phyloP scores from a whole-genome alignment of 176 grass and related monocot species.

The Chloris gayana region DNA sequence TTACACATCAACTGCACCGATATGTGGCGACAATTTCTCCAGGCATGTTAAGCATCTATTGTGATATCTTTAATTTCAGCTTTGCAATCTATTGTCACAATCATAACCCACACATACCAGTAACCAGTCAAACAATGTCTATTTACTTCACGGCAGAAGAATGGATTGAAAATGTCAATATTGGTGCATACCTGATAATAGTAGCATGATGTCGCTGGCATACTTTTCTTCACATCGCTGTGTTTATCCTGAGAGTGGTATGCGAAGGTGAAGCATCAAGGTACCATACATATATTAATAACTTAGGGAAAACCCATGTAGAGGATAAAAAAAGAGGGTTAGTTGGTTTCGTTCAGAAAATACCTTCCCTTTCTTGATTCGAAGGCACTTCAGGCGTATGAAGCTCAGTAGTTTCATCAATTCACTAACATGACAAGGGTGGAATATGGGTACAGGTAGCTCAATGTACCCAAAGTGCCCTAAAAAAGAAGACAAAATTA shows the following conservation, averaged over 20 bases:
- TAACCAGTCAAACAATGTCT: neutral
- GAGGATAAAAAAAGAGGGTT: neutral
- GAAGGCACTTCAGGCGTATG: slow-evolving; percentile 79
- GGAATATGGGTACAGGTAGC: slow-evolving; percentile 84
- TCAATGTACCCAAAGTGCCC: slow-evolving; percentile 95
- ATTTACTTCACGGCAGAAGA: slow-evolving; percentile 19
- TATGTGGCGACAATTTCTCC: too few species aligned
- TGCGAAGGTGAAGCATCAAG: slow-evolving; percentile 16
- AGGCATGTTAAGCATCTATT: too few species aligned
- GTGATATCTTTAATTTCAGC: neutral
- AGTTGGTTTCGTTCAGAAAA: neutral
- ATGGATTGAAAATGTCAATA: neutral
- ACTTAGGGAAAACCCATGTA: neutral
- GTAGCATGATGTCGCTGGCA: slow-evolving; percentile 53
- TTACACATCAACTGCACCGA: too few species aligned
- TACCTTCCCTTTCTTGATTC: slow-evolving; percentile 89
- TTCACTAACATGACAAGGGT: slow-evolving; percentile 85
- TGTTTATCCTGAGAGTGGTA: slow-evolving; percentile 60
- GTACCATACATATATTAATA: slow-evolving; percentile 14
- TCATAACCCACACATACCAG: too few species aligned
- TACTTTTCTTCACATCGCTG: slow-evolving; percentile 51
- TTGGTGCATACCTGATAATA: slow-evolving; percentile 66
- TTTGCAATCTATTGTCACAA: too few species aligned
- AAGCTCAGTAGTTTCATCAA: slow-evolving; percentile 69
- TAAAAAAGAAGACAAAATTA: slow-evolving; percentile 41